A percentile compares a stretch with the other conserved stretches of the same genome.
phyloP scores from a whole-genome alignment of 352 stramenopile species.

The Globisporangium takayamanum region DNA sequence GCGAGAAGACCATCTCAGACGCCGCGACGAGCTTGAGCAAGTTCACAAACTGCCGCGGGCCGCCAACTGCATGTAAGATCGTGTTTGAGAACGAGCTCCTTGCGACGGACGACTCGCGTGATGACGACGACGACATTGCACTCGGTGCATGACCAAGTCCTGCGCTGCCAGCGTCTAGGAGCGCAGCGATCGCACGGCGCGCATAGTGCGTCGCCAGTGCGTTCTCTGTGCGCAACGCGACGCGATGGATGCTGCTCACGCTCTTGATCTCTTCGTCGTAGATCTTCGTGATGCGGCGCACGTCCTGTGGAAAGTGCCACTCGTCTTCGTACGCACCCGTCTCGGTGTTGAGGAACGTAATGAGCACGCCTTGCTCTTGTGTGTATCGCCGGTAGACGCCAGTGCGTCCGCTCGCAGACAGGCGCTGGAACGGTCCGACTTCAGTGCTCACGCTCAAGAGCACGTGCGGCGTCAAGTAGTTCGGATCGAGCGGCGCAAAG shows the following conservation, averaged over 20 bases:
- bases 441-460: conserved; percentile 75
- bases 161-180: conserved; percentile 18
- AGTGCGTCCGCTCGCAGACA: conserved; percentile 58
- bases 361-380: conserved; percentile 55
- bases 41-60: conserved; percentile 69
- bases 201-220: conserved; percentile 82
- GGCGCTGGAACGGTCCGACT: conserved; percentile 57
- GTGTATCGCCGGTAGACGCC: conserved; percentile 58
- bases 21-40: conserved; percentile 78
- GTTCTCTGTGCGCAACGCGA: conserved; percentile 72
- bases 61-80: conserved; percentile 50
- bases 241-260: conserved; percentile 67
- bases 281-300: conserved; percentile 71
- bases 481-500: conserved; percentile 60
- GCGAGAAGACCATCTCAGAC: conserved; percentile 63
- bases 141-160: conserved; percentile 3
- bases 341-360: conserved; percentile 83
- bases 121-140: neutral
- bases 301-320: conserved; percentile 65
- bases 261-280: conserved; percentile 70
- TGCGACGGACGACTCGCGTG: conserved; percentile 6
- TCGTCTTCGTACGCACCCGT: conserved; percentile 83
- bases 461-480: conserved; percentile 67
- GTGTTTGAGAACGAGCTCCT: conserved; percentile 20
- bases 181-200: conserved; percentile 38